Percentiles rank a stretch among this genome's conserved stretches.
phyloP scores from a whole-genome alignment of 805 yeast genomes.

The Phaffomyces antillensis region DNA sequence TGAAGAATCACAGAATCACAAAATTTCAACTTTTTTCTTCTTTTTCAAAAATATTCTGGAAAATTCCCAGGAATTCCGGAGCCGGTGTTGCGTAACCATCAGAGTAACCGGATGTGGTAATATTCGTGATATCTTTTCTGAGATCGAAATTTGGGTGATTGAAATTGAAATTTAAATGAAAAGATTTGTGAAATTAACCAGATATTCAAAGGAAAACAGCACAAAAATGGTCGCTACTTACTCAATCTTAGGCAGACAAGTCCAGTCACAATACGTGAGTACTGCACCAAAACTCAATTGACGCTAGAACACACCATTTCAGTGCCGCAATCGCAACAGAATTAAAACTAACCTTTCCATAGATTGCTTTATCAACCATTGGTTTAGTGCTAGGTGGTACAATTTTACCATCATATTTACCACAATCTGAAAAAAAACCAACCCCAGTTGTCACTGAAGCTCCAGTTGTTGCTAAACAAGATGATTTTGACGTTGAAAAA shows the following conservation, averaged over 20 bases:
- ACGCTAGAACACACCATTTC: no score
- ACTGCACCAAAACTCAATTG: not conserved
- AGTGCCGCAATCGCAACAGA: no score
- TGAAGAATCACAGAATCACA: no score
- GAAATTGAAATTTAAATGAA: no score
- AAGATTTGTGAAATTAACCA: no score
- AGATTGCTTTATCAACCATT: conserved; percentile 28
- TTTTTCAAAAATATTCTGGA: no score
- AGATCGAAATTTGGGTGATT: not conserved
- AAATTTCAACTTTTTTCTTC: not conserved
- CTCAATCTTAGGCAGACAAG: conserved; percentile 23
- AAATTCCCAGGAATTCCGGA: not conserved
- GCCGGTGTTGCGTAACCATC: not conserved
- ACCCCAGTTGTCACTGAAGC: conserved; percentile 19
- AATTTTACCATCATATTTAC: conserved; percentile 17
- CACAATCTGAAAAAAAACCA: conserved; percentile 15
- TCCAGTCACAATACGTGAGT: conserved; percentile 24
- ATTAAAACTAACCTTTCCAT: not conserved
- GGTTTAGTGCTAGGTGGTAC: conserved; percentile 28
- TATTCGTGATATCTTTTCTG: not conserved
- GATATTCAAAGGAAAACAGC: not conserved
- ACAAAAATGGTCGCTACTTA: conserved; percentile 24
- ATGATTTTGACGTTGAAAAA: conserved; percentile 28
- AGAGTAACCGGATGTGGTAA: not conserved
- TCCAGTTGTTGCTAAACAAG: conserved; percentile 21